A percentile compares a stretch with the other conserved stretches of the same genome.
Evolutionary conservation across 306 rosid species (phyloP).

Genomic region (Sesbania bispinosa): DNA sequence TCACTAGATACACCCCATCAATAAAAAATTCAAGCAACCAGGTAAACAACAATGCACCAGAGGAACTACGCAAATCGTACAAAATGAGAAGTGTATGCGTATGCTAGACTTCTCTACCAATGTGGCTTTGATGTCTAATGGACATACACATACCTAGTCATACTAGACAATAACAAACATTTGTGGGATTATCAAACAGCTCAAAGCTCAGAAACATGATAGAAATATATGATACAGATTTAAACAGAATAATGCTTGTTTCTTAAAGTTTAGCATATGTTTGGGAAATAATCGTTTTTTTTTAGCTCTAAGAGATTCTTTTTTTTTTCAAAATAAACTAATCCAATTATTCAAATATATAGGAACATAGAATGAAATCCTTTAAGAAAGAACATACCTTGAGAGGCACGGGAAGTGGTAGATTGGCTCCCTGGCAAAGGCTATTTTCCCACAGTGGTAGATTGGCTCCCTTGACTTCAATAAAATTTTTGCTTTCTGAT

Average conservation of each 20-base stretch:
- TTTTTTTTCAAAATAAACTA: too few relatives aligned
- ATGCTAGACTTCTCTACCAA: neutral
- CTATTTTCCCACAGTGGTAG: conserved; percentile 98
- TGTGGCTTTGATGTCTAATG: neutral
- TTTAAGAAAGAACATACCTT: conserved; percentile 47
- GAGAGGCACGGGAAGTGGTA: conserved; percentile 83
- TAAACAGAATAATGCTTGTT: neutral
- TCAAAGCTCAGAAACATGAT: conserved; percentile 4
- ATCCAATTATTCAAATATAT: neutral
- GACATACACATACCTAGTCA: neutral
- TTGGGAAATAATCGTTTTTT: neutral
- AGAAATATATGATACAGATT: neutral
- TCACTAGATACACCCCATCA: neutral
- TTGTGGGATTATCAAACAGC: neutral
- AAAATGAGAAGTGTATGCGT: neutral
- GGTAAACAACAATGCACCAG: neutral
- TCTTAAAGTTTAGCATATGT: neutral
- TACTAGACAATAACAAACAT: neutral
- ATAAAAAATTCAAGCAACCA: neutral
- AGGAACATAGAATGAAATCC: neutral
- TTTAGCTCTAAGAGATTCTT: neutral
- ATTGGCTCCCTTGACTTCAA: too few relatives aligned
- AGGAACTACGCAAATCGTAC: neutral
- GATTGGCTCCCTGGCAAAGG: conserved; percentile 88
- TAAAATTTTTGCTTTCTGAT: too few relatives aligned